A percentile compares a stretch with the other conserved stretches of the same genome.
Conservation (phyloP, 768 basidiomycete species). For the Mycena crocata region DNA sequence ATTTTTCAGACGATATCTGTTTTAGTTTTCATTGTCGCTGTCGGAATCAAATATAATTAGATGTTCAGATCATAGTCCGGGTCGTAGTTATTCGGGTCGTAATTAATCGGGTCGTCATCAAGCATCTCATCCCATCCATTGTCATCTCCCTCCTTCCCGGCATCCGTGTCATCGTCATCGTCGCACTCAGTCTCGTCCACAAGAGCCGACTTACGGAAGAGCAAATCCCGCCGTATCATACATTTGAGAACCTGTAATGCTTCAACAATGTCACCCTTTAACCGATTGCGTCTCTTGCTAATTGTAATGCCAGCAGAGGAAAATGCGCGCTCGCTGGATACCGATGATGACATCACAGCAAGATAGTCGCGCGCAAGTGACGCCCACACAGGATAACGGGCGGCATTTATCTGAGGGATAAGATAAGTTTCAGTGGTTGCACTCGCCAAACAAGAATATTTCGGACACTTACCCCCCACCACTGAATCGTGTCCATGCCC, state of each 20-base stretch:
- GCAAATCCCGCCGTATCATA: constrained; percentile 34
- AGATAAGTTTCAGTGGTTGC: no score
- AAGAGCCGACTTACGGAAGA: constrained; percentile 34
- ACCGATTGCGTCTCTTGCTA: constrained; percentile 46
- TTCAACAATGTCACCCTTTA: constrained; percentile 50
- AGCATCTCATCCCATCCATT: constrained; percentile 17
- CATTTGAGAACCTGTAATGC: constrained; percentile 47
- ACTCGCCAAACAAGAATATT: no score
- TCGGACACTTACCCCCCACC: constrained; percentile 46
- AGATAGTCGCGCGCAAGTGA: constrained; percentile 43
- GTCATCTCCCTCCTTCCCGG: constrained; percentile 3
- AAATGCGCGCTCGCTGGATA: constrained; percentile 52
- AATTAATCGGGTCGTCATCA: constrained; percentile 17
- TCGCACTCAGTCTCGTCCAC: background rate
- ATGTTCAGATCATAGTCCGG: background rate
- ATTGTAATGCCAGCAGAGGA: constrained; percentile 54
- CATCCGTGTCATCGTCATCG: background rate
- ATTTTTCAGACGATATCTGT: no score
- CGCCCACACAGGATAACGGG: constrained; percentile 35
- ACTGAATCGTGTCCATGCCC: constrained; percentile 37
- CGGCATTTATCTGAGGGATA: no score
- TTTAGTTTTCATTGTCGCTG: no score
- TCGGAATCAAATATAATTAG: background rate
- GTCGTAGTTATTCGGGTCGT: background rate
- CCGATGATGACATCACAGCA: constrained; percentile 43